Conservation (phyloP, 257 asterid species). For the Cynanchum wilfordii region DNA sequence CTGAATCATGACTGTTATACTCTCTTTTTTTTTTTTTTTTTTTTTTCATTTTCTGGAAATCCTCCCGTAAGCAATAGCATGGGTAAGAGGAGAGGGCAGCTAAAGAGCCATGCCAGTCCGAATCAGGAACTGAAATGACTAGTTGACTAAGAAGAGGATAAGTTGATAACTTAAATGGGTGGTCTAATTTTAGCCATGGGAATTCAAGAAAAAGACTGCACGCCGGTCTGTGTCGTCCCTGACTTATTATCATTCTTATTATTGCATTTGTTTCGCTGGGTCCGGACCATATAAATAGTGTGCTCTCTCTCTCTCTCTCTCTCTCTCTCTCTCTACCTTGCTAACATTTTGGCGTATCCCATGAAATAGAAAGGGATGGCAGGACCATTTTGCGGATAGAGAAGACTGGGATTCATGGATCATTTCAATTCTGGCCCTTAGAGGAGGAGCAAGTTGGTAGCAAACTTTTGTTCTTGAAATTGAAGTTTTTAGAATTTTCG, state of each 20-base stretch:
- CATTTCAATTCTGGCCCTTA: too few relatives aligned
- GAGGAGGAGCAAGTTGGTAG: too few relatives aligned
- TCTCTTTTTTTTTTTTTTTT: background rate
- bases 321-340: background rate
- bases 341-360: background rate
- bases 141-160: background rate
- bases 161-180: background rate
- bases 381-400: background rate
- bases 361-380: background rate
- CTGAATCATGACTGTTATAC: background rate
- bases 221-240: background rate
- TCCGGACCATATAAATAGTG: background rate
- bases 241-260: background rate
- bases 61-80: too few relatives aligned
- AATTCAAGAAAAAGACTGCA: background rate
- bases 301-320: background rate
- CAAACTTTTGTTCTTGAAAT: too few relatives aligned
- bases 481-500: too few relatives aligned
- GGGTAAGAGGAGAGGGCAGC: background rate
- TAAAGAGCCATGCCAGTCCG: background rate
- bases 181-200: background rate
- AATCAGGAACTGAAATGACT: background rate
- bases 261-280: background rate
- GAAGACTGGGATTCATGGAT: too few relatives aligned
- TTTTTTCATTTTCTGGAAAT: background rate